Conservation (phyloP, 116 monocot genomes). For the Iris pallida region DNA sequence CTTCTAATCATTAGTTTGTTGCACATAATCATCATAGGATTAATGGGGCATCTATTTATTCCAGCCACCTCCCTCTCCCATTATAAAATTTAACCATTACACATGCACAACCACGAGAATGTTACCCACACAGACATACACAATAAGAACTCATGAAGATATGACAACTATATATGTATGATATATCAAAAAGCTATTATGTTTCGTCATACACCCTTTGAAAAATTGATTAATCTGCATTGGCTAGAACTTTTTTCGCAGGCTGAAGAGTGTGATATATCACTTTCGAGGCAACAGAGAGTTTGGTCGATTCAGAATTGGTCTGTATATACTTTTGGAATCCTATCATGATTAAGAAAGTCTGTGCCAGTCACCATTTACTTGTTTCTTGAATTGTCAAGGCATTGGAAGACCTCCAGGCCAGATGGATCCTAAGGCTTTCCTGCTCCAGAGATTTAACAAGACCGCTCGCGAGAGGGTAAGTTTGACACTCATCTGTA, state of each 20-base stretch:
- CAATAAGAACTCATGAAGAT: too few species aligned
- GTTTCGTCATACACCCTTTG: not conserved
- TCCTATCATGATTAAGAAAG: not conserved
- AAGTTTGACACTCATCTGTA: slow-evolving; percentile 3
- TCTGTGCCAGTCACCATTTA: not conserved
- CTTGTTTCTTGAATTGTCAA: slow-evolving; percentile 17
- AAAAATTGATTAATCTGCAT: not conserved
- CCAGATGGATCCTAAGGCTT: slow-evolving; percentile 98
- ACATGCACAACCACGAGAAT: too few species aligned
- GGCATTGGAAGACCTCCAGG: slow-evolving; percentile 94
- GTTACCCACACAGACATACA: too few species aligned
- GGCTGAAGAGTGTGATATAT: slow-evolving; percentile 76
- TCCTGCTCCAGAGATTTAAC: slow-evolving; percentile 84
- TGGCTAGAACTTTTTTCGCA: slow-evolving; percentile 19
- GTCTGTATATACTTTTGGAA: slow-evolving; percentile 31
- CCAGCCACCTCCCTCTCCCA: too few species aligned
- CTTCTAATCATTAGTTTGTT: not conserved
- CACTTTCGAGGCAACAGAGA: slow-evolving; percentile 93
- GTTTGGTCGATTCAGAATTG: slow-evolving; percentile 82
- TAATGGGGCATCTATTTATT: too few species aligned
- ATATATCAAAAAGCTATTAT: too few species aligned
- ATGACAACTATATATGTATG: too few species aligned
- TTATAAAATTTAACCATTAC: too few species aligned
- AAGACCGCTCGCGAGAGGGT: slow-evolving; percentile 62
- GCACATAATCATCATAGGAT: too few species aligned